Conservation (phyloP, 208 protist species). For the Trypanosomatidae sp. region DNA sequence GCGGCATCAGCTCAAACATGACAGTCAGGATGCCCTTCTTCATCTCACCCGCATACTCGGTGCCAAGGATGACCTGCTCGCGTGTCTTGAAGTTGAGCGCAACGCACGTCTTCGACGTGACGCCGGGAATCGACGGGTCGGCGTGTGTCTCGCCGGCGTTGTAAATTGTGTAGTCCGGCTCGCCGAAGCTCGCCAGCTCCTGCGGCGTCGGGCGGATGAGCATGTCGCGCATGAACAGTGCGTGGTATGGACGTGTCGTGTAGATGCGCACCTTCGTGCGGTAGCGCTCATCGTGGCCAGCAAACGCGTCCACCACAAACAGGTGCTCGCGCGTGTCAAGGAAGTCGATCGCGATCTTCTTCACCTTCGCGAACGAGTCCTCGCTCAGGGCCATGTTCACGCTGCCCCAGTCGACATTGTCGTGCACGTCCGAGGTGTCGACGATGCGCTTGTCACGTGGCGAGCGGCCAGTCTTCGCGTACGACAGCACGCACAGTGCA, state of each 20-base stretch:
- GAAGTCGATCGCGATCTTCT: constrained; percentile 86
- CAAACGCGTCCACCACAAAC: constrained; percentile 92
- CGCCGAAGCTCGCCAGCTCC: constrained; percentile 86
- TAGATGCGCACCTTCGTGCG: constrained; percentile 90
- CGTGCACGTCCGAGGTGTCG: constrained; percentile 36
- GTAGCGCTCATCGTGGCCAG: constrained; percentile 87
- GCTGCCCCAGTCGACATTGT: constrained; percentile 90
- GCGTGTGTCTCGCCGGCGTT: constrained; percentile 89
- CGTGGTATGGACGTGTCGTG: constrained; percentile 90
- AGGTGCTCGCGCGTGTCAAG: constrained; percentile 85
- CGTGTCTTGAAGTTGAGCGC: constrained; percentile 70
- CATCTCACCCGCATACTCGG: constrained; percentile 96
- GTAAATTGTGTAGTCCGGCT: constrained; percentile 94
- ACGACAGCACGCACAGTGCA: constrained; percentile 73
- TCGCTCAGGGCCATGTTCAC: constrained; percentile 90
- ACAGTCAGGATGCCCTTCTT: constrained; percentile 97
- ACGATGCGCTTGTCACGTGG: constrained; percentile 93
- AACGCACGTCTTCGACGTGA: constrained; percentile 60
- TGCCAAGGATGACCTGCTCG: constrained; percentile 93
- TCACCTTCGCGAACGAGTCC: constrained; percentile 86
- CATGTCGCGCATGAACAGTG: constrained; percentile 96
- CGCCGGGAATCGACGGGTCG: constrained; percentile 80
- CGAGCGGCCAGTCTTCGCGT: constrained; percentile 87
- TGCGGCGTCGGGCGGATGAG: constrained; percentile 87
- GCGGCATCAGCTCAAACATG: constrained; percentile 94